Conservation (phyloP, 176 grass and related monocot species). For the Ampelocalamus luodianensis region DNA sequence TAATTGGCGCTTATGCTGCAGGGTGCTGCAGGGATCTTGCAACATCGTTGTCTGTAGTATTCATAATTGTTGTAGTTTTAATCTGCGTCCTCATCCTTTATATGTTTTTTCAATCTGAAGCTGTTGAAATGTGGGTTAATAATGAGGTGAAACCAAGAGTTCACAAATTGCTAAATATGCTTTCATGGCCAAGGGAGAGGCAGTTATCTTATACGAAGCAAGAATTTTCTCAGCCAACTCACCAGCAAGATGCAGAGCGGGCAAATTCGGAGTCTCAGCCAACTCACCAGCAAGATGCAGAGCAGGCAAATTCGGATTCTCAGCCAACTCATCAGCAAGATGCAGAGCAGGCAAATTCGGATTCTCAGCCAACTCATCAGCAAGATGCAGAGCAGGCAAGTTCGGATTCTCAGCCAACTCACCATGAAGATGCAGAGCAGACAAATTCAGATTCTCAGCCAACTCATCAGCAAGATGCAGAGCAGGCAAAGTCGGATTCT, state of each 20-base stretch:
- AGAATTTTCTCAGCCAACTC: not conserved
- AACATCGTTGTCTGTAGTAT: slow-evolving; percentile 23
- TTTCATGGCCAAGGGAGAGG: not conserved
- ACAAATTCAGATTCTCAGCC: too few species aligned
- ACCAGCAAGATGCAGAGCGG: slow-evolving; percentile 8
- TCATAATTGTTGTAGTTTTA: slow-evolving; percentile 31
- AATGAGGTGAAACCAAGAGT: not conserved
- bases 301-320: not conserved
- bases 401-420: too few species aligned
- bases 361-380: not conserved
- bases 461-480: too few species aligned
- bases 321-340: not conserved
- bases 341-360: not conserved
- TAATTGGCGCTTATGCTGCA: slow-evolving; percentile 46
- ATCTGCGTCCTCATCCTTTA: slow-evolving; percentile 16
- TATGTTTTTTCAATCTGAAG: not conserved
- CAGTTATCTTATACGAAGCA: not conserved
- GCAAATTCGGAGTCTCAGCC: not conserved
- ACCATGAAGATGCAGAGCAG: too few species aligned
- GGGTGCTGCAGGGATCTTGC: slow-evolving; percentile 27
- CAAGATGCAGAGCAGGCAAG: not conserved
- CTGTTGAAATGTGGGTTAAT: not conserved
- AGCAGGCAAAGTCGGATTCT: too few species aligned
- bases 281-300: not conserved
- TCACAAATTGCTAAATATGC: not conserved